phyloP scores from a whole-genome alignment of 306 rosid genomes.

The Prunus persica region DNA sequence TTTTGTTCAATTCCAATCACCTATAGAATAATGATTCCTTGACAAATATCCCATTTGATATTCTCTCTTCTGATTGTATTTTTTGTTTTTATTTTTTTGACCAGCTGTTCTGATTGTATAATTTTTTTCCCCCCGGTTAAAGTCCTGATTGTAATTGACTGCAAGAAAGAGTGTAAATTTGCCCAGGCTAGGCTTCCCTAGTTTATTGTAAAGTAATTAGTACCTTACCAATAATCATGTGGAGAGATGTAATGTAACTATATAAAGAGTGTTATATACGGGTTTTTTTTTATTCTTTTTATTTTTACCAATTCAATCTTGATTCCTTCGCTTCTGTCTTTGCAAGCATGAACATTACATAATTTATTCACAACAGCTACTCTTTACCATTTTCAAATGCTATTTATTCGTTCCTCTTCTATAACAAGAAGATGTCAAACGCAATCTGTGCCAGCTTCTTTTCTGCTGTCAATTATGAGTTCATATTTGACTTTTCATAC shows the following conservation, averaged over 20 bases:
- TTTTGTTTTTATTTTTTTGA: not conserved
- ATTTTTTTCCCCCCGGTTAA: not conserved
- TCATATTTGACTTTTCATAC: no score
- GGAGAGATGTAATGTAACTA: not conserved
- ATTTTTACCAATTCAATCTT: no score
- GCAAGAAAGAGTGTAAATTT: conserved; percentile 40
- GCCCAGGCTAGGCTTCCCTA: conserved; percentile 12
- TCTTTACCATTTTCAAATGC: no score
- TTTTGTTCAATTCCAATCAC: conserved; percentile 15
- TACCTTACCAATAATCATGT: not conserved
- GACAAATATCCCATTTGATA: not conserved
- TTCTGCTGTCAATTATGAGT: no score
- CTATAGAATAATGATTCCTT: conserved; percentile 24
- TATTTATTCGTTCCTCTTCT: no score
- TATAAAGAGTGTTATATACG: no score
- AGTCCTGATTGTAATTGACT: conserved; percentile 31
- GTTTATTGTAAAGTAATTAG: conserved; percentile 14
- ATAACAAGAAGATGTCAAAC: no score
- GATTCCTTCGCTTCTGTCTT: no score
- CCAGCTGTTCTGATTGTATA: conserved; percentile 16
- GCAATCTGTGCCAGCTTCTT: no score
- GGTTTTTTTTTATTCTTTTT: no score
- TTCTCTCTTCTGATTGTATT: conserved; percentile 20
- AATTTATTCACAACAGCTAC: no score
- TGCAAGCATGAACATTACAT: no score